Percentiles rank a stretch among this genome's conserved stretches.
These are phyloP conservation scores for Cicer cuneatum DNA, from an alignment of 306 rosid genomes.

Conservation along the genomic window DNA sequence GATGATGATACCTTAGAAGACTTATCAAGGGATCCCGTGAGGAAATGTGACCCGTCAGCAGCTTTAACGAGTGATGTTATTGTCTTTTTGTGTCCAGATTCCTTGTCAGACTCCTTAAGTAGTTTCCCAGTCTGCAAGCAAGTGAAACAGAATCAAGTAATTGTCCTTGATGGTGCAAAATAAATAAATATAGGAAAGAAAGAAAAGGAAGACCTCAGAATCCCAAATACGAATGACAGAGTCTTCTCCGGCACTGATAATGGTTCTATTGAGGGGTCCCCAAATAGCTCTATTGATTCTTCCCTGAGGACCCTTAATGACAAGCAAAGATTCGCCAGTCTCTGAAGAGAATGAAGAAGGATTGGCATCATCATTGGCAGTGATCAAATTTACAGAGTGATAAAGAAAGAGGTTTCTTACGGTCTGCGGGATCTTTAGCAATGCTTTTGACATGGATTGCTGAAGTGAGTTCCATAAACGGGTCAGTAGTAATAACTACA, in stretches of 20 bases:
- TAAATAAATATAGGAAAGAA: not conserved
- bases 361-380: not conserved
- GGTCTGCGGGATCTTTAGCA: constrained; percentile 58
- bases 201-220: constrained; percentile 57
- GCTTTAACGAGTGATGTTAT: constrained; percentile 75
- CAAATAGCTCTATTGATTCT: constrained; percentile 91
- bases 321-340: constrained; percentile 68
- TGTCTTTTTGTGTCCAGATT: constrained; percentile 72
- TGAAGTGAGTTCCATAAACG: constrained; percentile 75
- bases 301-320: constrained; percentile 86
- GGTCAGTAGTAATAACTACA: constrained; percentile 70
- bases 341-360: constrained; percentile 48
- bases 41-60: constrained; percentile 76
- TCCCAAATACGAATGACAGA: constrained; percentile 85
- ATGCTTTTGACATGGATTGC: constrained; percentile 76
- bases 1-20: constrained; percentile 69
- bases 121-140: constrained; percentile 75
- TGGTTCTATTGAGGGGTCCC: constrained; percentile 83
- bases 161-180: not conserved
- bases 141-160: not conserved
- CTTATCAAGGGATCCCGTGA: constrained; percentile 84
- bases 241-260: constrained; percentile 92
- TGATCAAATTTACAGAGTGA: not conserved
- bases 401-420: constrained; percentile 44
- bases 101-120: constrained; percentile 75